Conservation (phyloP, 106 monocot genomes). For the Allium cepa region DNA sequence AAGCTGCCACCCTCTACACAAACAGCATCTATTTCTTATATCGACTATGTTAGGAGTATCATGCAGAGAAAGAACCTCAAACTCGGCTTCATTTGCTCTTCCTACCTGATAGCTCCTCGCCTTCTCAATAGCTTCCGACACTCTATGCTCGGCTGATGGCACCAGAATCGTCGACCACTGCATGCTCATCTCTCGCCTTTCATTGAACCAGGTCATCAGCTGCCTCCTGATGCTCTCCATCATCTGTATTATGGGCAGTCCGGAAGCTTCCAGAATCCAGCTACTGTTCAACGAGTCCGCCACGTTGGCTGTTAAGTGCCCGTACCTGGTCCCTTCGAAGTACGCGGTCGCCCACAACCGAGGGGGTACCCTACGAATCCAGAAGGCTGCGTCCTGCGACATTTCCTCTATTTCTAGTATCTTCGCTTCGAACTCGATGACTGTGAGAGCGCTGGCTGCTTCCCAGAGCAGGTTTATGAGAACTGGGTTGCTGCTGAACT, state of each 20-base stretch:
- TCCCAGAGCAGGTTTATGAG: conserved; percentile 89
- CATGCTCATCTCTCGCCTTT: conserved; percentile 80
- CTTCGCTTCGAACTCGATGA: conserved; percentile 87
- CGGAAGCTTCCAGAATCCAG: conserved; percentile 88
- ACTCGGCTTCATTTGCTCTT: conserved; percentile 86
- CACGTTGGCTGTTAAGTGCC: conserved; percentile 83
- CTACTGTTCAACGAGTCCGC: conserved; percentile 56
- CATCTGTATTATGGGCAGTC: conserved; percentile 92
- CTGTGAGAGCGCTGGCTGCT: conserved; percentile 79
- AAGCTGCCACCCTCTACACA: conserved; percentile 92
- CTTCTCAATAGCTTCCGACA: conserved; percentile 67
- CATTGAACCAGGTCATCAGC: conserved; percentile 98
- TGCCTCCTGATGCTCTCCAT: conserved; percentile 86
- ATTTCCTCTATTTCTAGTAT: conserved; percentile 86
- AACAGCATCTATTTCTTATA: conserved; percentile 82
- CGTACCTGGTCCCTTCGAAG: conserved; percentile 84
- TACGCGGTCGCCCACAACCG: conserved; percentile 97
- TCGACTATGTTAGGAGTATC: conserved; percentile 86
- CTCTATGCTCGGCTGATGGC: conserved; percentile 63
- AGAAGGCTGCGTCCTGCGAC: conserved; percentile 79
- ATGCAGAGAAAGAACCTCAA: conserved; percentile 68
- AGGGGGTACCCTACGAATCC: conserved; percentile 77
- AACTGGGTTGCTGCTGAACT: conserved; percentile 71
- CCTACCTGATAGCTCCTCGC: conserved; percentile 61
- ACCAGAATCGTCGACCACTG: conserved; percentile 77